A percentile compares a stretch with the other conserved stretches of the same genome.
phyloP scores from a whole-genome alignment of 2,329 filamentous ascomycete genomes.

The Gliomastix tumulicola region DNA sequence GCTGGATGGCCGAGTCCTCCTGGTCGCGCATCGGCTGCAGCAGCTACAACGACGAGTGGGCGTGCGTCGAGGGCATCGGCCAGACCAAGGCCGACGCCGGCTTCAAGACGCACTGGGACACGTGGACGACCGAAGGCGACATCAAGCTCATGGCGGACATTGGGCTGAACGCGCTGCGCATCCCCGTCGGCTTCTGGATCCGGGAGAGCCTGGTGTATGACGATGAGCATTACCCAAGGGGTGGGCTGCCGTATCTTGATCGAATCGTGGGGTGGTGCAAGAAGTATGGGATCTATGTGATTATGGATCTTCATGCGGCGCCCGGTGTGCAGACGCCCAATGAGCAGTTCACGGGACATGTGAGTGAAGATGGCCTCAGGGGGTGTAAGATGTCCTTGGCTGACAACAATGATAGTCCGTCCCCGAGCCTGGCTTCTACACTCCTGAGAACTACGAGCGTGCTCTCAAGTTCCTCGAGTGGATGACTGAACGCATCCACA shows the following conservation, averaged over 20 bases:
- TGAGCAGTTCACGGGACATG: constrained; percentile 32
- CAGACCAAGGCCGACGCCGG: constrained; percentile 10
- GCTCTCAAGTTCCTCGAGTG: constrained; percentile 46
- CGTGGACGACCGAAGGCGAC: constrained; percentile 41
- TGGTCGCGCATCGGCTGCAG: constrained; percentile 5
- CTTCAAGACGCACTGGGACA: constrained; percentile 42
- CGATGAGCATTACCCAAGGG: constrained; percentile 14
- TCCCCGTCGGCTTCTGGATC: constrained; percentile 50
- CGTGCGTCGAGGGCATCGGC: not conserved
- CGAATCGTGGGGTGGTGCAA: constrained; percentile 38
- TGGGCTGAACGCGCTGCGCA: constrained; percentile 44
- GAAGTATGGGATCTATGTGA: constrained; percentile 42
- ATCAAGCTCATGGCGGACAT: constrained; percentile 38
- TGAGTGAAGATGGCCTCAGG: too few species aligned
- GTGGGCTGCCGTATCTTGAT: constrained; percentile 32
- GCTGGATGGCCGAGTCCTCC: constrained; percentile 3
- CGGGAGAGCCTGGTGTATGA: constrained; percentile 38
- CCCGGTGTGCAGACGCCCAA: constrained; percentile 33
- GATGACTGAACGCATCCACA: constrained; percentile 45
- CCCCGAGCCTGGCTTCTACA: too few species aligned
- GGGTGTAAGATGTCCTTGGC: too few species aligned
- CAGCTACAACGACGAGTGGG: constrained; percentile 3
- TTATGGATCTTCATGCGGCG: constrained; percentile 44
- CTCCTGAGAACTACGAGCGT: constrained; percentile 47
- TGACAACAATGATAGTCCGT: too few species aligned